phyloP scores from a whole-genome alignment of 116 monocot species.

The Dioscorea cayenensis region DNA sequence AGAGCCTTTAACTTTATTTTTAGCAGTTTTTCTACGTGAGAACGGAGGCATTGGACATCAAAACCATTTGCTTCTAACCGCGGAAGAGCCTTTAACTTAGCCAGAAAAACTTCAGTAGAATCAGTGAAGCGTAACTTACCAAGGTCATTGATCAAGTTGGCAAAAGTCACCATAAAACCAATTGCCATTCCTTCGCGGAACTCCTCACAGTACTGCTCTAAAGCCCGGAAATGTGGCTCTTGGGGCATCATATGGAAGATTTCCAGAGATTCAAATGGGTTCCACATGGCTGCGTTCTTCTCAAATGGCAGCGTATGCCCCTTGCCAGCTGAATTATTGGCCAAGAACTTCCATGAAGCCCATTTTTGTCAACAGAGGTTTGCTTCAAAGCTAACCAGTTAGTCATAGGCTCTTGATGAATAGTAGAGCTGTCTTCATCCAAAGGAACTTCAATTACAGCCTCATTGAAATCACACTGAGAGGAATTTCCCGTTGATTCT shows the following conservation, averaged over 20 bases:
- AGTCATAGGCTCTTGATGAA: neutral
- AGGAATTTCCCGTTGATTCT: neutral
- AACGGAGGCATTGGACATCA: slow-evolving; percentile 13
- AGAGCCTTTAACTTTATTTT: slow-evolving; percentile 33
- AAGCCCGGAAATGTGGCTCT: too few species aligned
- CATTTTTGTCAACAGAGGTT: neutral
- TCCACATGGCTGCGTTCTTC: too few species aligned
- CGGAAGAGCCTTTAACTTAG: slow-evolving; percentile 19
- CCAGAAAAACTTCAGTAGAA: slow-evolving; percentile 15
- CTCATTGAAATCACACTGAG: neutral
- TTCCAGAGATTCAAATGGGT: too few species aligned
- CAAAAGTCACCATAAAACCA: too few species aligned
- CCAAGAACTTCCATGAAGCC: neutral
- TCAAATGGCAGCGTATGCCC: too few species aligned
- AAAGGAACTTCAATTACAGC: neutral
- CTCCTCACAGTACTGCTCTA: too few species aligned
- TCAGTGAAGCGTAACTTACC: slow-evolving; percentile 21
- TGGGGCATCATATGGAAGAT: too few species aligned
- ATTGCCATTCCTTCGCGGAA: too few species aligned
- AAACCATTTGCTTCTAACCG: slow-evolving; percentile 42
- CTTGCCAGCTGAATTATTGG: neutral
- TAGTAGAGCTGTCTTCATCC: neutral
- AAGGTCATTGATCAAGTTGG: slow-evolving; percentile 14
- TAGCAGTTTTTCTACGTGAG: slow-evolving; percentile 21
- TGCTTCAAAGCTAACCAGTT: neutral